Evolutionary conservation across 345 rosid genomes (phyloP).

Genomic region (Gossypium ekmanianum): DNA sequence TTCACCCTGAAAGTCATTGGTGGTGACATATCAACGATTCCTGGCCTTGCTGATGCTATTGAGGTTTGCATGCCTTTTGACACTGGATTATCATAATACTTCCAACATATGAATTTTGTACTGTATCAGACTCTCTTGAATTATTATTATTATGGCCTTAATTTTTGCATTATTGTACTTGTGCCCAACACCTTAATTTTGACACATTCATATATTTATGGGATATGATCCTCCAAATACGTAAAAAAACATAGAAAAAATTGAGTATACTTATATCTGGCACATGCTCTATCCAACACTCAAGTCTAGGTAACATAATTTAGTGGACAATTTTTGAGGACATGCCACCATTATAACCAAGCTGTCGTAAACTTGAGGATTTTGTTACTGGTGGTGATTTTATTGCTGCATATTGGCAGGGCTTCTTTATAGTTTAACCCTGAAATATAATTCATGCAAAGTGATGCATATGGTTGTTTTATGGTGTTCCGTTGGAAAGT

Average conservation of each 20-base stretch:
- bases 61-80: conserved; percentile 55
- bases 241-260: neutral
- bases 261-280: neutral
- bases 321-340: neutral
- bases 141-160: conserved; percentile 10
- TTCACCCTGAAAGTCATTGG: conserved; percentile 86
- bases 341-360: neutral
- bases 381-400: neutral
- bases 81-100: neutral
- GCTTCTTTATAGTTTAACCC: neutral
- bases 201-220: neutral
- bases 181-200: neutral
- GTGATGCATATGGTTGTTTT: neutral
- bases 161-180: neutral
- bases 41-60: conserved; percentile 80
- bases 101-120: neutral
- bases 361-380: neutral
- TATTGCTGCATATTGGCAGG: neutral
- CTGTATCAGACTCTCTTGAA: neutral
- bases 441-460: neutral
- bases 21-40: conserved; percentile 85
- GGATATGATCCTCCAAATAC: neutral
- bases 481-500: neutral
- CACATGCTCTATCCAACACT: neutral
- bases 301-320: neutral